These are phyloP conservation scores for Naganishia onofrii DNA, from an alignment of 768 basidiomycete species.

Conservation along the genomic window DNA sequence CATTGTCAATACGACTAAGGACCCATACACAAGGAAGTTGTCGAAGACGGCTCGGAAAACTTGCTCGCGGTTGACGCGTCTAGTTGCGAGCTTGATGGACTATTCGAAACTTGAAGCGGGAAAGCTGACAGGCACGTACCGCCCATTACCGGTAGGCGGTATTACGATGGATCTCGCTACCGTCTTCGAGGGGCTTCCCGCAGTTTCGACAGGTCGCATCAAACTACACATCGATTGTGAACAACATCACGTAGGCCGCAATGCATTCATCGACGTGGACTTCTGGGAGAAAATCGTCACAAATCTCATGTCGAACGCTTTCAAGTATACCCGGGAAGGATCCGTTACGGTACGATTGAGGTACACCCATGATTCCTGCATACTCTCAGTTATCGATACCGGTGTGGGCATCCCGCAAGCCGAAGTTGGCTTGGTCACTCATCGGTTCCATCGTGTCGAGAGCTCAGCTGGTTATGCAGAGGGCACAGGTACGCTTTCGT, in stretches of 20 bases:
- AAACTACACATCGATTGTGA: slow-evolving; percentile 39
- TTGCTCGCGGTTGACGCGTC: slow-evolving; percentile 48
- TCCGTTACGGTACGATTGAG: slow-evolving; percentile 48
- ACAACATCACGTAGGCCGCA: slow-evolving; percentile 2
- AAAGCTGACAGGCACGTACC: slow-evolving; percentile 41
- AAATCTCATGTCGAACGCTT: slow-evolving; percentile 41
- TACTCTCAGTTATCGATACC: slow-evolving; percentile 52
- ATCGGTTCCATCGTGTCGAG: slow-evolving; percentile 54
- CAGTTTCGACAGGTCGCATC: slow-evolving; percentile 4
- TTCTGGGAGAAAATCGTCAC: slow-evolving; percentile 32
- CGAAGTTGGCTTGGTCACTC: slow-evolving; percentile 44
- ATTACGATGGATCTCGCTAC: slow-evolving; percentile 50
- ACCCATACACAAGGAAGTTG: slow-evolving; percentile 9
- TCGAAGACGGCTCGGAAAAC: slow-evolving; percentile 45
- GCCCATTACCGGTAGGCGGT: slow-evolving; percentile 47
- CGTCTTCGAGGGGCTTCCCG: slow-evolving; percentile 42
- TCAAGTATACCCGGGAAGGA: slow-evolving; percentile 52
- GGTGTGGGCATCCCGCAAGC: slow-evolving; percentile 53
- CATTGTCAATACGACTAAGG: slow-evolving; percentile 33
- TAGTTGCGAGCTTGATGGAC: slow-evolving; percentile 55
- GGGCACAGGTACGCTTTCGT: slow-evolving; percentile 42
- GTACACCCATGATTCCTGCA: slow-evolving; percentile 41
- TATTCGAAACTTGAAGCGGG: slow-evolving; percentile 53
- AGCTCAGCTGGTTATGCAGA: slow-evolving; percentile 47
- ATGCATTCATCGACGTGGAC: slow-evolving; percentile 27